A percentile compares a stretch with the other conserved stretches of the same genome.
Conservation (phyloP, 495 filamentous ascomycete genomes). For the Pseudevernia furfuracea region DNA sequence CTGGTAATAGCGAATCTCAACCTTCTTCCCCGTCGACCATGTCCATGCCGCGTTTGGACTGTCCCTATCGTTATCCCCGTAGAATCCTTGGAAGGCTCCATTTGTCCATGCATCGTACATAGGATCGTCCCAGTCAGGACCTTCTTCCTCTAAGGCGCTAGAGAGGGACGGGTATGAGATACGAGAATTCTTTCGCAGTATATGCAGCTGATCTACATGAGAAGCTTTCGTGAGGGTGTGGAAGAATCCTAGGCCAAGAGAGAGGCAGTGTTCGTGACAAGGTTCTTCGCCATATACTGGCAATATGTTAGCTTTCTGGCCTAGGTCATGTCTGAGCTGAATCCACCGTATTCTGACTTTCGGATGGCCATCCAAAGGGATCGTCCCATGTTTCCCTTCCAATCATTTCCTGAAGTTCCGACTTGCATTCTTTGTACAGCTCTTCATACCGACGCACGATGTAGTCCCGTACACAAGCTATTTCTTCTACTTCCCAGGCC, state of each 20-base stretch:
- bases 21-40: not conserved
- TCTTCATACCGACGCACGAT: not conserved
- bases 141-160: not conserved
- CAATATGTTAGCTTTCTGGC: not conserved
- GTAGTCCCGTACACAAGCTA: slow-evolving; percentile 6
- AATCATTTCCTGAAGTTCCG: not conserved
- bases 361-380: not conserved
- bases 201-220: not conserved
- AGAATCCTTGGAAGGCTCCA: not conserved
- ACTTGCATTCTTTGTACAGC: not conserved
- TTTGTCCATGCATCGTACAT: not conserved
- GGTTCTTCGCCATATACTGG: not conserved
- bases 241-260: not conserved
- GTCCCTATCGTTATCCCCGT: not conserved
- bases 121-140: not conserved
- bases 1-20: not conserved
- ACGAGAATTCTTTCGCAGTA: not conserved
- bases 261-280: not conserved
- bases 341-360: not conserved
- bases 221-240: not conserved
- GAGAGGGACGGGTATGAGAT: not conserved
- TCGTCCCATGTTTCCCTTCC: not conserved
- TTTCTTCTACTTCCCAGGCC: slow-evolving; percentile 2
- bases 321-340: not conserved
- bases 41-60: slow-evolving; percentile 3